Evolutionary conservation across 352 stramenopile species (phyloP).

Genomic region (Phytophthora sp.): DNA sequence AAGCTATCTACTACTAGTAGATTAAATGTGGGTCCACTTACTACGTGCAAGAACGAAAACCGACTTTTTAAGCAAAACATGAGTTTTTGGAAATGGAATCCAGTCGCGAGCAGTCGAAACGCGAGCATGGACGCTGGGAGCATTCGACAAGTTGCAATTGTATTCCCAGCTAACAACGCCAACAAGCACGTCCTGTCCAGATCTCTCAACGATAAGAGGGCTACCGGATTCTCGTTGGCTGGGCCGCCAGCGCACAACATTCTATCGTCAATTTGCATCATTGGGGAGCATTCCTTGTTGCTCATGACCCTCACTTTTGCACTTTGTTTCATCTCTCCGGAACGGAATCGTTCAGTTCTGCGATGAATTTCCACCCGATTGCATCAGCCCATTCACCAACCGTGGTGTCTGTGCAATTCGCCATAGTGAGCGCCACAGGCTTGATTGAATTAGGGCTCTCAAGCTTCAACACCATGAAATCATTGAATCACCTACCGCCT

Average conservation of each 20-base stretch:
- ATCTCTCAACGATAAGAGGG: slow-evolving; percentile 33
- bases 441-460: slow-evolving; percentile 20
- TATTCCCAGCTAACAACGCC: slow-evolving; percentile 54
- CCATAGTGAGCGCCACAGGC: slow-evolving; percentile 24
- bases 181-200: slow-evolving; percentile 25
- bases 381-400: slow-evolving; percentile 20
- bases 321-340: no score
- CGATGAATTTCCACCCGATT: slow-evolving; percentile 21
- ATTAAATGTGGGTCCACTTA: no score
- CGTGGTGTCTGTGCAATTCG: not conserved
- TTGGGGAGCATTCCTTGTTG: slow-evolving; percentile 25
- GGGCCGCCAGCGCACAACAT: slow-evolving; percentile 50
- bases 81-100: not conserved
- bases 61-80: not conserved
- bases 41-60: not conserved
- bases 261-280: slow-evolving; percentile 23
- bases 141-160: slow-evolving; percentile 33
- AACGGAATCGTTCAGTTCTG: not conserved
- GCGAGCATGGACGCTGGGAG: slow-evolving; percentile 41
- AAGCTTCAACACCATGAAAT: slow-evolving; percentile 48
- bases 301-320: slow-evolving; percentile 34
- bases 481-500: no score
- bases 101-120: slow-evolving; percentile 38
- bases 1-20: no score
- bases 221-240: slow-evolving; percentile 36